Conservation (phyloP, 2,329 filamentous ascomycete species). For the Zalaria sp. region DNA sequence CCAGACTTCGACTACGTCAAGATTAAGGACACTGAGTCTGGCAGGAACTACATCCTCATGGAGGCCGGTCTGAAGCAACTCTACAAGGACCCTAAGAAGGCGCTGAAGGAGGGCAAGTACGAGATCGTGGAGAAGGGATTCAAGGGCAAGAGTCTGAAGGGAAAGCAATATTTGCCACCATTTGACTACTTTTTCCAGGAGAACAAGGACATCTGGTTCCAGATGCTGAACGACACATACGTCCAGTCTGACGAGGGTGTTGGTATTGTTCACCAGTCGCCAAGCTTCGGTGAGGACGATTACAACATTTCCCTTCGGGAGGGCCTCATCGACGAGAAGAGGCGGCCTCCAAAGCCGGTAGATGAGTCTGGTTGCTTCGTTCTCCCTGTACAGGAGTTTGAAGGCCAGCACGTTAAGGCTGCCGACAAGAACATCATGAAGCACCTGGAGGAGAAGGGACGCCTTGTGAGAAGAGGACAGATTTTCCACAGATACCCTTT, state of each 20-base stretch:
- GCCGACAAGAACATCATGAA: conserved; percentile 93
- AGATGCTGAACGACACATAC: conserved; percentile 69
- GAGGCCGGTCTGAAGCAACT: conserved; percentile 69
- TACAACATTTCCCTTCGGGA: conserved; percentile 67
- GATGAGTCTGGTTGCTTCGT: conserved; percentile 73
- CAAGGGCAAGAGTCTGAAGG: conserved; percentile 71
- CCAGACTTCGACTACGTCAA: conserved; percentile 81
- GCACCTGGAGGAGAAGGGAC: conserved; percentile 61
- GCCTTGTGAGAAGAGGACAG: conserved; percentile 72
- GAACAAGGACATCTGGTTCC: conserved; percentile 75
- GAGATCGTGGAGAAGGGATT: conserved; percentile 60
- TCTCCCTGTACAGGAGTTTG: conserved; percentile 62
- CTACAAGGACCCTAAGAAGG: conserved; percentile 93
- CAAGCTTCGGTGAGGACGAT: conserved; percentile 92
- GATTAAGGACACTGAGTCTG: conserved; percentile 67
- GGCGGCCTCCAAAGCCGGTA: conserved; percentile 81
- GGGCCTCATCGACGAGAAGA: conserved; percentile 63
- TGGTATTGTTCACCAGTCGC: conserved; percentile 86
- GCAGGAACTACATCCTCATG: conserved; percentile 72
- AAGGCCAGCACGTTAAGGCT: conserved; percentile 76
- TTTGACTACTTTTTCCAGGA: conserved; percentile 85
- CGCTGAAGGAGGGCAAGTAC: conserved; percentile 63
- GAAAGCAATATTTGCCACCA: conserved; percentile 77
- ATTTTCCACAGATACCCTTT: conserved; percentile 86
- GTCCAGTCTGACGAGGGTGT: conserved; percentile 84